These are phyloP conservation scores for Histomonas meleagridis DNA, from an alignment of 208 protist species.

Conservation along the genomic window DNA sequence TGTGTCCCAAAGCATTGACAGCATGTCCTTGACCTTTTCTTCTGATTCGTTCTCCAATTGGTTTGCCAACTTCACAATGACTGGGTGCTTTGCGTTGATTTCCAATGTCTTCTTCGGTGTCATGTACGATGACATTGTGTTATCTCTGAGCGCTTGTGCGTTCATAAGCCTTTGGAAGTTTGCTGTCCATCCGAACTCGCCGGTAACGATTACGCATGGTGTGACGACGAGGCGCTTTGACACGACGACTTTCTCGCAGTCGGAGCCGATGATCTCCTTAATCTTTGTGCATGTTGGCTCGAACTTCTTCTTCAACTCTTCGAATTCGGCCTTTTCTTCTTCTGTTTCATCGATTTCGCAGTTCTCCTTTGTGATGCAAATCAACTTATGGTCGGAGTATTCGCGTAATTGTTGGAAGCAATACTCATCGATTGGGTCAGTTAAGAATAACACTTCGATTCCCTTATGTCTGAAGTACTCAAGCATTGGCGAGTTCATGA, in stretches of 20 bases:
- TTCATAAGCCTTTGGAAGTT: constrained; percentile 99
- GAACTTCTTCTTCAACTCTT: constrained; percentile 76
- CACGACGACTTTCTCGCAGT: constrained; percentile 91
- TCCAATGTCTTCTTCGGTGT: constrained; percentile 93
- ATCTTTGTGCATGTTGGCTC: constrained; percentile 83
- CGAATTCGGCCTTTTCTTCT: constrained; percentile 83
- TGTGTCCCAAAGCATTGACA: constrained; percentile 91
- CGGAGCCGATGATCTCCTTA: constrained; percentile 95
- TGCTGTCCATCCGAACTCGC: constrained; percentile 91
- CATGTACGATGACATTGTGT: constrained; percentile 85
- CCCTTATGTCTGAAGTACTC: constrained; percentile 72
- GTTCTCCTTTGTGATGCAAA: constrained; percentile 95
- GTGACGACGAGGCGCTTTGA: constrained; percentile 78
- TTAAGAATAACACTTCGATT: constrained; percentile 87
- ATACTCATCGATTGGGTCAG: constrained; percentile 95
- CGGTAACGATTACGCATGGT: constrained; percentile 90
- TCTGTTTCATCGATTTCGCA: constrained; percentile 81
- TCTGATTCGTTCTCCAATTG: constrained; percentile 78
- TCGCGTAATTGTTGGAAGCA: constrained; percentile 86
- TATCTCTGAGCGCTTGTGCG: constrained; percentile 89
- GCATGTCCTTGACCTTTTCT: constrained; percentile 89
- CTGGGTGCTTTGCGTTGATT: constrained; percentile 87
- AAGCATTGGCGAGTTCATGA: constrained; percentile 82
- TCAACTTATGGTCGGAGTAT: constrained; percentile 89
- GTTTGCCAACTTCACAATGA: constrained; percentile 77